phyloP scores from a whole-genome alignment of 306 rosid genomes.

The Sphenostylis stenocarpa region DNA sequence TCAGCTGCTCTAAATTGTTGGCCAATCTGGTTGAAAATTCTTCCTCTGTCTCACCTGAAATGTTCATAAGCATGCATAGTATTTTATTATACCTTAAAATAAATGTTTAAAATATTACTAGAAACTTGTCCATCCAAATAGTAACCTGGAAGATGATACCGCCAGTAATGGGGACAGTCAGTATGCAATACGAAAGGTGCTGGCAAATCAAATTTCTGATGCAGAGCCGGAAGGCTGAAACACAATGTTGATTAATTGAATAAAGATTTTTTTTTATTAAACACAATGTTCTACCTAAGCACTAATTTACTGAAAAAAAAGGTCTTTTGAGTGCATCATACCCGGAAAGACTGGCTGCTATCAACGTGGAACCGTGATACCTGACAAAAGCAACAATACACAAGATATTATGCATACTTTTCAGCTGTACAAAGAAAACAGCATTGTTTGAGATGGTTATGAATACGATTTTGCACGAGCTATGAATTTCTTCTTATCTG shows the following conservation, averaged over 20 bases:
- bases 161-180: conserved; percentile 99
- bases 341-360: conserved; percentile 97
- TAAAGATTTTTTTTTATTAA: not conserved
- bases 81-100: not conserved
- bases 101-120: conserved; percentile 10
- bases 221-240: conserved; percentile 85
- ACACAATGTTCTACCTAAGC: not conserved
- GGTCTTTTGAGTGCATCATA: conserved; percentile 28
- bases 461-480: conserved; percentile 84
- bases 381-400: conserved; percentile 42
- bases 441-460: conserved; percentile 33
- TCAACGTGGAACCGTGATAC: conserved; percentile 93
- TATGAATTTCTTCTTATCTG: conserved; percentile 87
- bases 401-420: conserved; percentile 29
- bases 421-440: conserved; percentile 32
- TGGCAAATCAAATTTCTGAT: conserved; percentile 90
- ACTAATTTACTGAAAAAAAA: not conserved
- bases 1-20: conserved; percentile 77
- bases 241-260: conserved; percentile 31
- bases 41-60: conserved; percentile 93
- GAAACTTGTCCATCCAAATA: conserved; percentile 24
- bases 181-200: conserved; percentile 93
- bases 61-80: conserved; percentile 31
- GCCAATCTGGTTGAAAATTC: conserved; percentile 92
- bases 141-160: conserved; percentile 92